Evolutionary conservation across 306 rosid genomes (phyloP).

Genomic region (Hippophae gyantsensis): DNA sequence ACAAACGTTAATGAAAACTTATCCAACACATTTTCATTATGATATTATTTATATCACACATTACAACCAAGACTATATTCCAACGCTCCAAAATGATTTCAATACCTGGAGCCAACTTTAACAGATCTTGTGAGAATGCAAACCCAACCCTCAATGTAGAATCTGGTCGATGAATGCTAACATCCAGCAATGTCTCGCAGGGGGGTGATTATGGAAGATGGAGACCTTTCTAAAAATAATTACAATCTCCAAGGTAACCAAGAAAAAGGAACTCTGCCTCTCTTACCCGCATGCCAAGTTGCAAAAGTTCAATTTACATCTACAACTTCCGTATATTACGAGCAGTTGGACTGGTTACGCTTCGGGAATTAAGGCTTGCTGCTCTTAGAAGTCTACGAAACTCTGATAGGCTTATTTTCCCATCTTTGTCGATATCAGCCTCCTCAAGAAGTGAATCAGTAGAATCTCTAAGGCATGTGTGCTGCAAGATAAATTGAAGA

Average conservation of each 20-base stretch:
- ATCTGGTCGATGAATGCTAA: constrained; percentile 19
- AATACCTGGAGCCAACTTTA: constrained; percentile 31
- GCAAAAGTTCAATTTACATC: constrained; percentile 19
- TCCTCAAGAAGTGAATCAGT: constrained; percentile 86
- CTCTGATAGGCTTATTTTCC: constrained; percentile 82
- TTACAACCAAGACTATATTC: constrained; percentile 34
- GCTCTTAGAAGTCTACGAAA: constrained; percentile 87
- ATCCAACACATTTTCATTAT: constrained; percentile 25
- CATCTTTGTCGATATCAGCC: constrained; percentile 93
- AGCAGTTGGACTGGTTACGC: constrained; percentile 27
- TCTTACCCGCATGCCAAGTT: constrained; percentile 13
- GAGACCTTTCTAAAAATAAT: constrained; percentile 15
- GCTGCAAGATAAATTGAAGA: constrained; percentile 38
- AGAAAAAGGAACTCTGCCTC: constrained; percentile 24
- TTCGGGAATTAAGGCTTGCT: constrained; percentile 75
- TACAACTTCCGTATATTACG: constrained; percentile 32
- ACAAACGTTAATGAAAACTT: constrained; percentile 6
- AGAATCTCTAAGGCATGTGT: constrained; percentile 79
- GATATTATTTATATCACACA: constrained; percentile 40
- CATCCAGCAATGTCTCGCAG: constrained; percentile 25
- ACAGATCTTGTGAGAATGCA: constrained; percentile 18
- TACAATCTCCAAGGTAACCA: constrained; percentile 6
- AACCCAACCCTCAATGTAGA: constrained; percentile 17
- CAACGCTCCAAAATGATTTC: constrained; percentile 35
- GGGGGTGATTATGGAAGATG: constrained; percentile 13